Base-by-base conservation (phyloP, 2,329 filamentous ascomycete species). In the Pseudogymnoascus sp. region DNA sequence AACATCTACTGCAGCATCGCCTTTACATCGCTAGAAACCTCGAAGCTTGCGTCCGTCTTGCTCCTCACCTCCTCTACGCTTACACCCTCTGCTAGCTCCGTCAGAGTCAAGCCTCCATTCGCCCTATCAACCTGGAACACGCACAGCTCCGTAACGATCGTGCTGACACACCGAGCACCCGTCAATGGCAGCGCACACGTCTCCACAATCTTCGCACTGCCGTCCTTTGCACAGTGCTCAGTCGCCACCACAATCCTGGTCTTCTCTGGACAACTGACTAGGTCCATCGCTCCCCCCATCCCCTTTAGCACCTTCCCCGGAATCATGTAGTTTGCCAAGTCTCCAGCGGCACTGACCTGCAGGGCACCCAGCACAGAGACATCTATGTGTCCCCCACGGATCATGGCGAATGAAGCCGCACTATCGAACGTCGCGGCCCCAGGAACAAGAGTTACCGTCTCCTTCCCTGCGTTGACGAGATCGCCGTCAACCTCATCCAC, bases 301-400 rank as follows among this genome's bases (percentile, higher is more conserved):
- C 91, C 91, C 80, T 94, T 94, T 76, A 92, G 86, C 9, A 91
- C 84, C 75, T 93, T 94, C 23, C 91, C 91, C 0, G 91, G 91
- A 66, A 95, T 89, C 88, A 94, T 94, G 80, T 91, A 95, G 76
- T 94, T 94, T 52, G 91, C 91, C 61, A 95, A 76, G 72, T 95
- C 91, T 25, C 91, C 91, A 2, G 83, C 80, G 0, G 89, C 89
- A 66, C 85, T 88, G 22, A 94, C 90, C 77, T 95, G 89, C 67
- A 93, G 84, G 1, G 90, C 88, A 3, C 91, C 91, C 0, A 95
- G 82, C 70, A 95, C 91, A 0, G 89, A 91, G 4, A 95, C 87
- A 70, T 95, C 87, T 42, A 95, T 86, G 69, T 92, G 89, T 0
- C 91, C 91, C 60, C 90, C 89, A 9, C 91, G 84, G 68, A 95